Base-by-base conservation (phyloP, 2,329 filamentous ascomycete species). In the Aspergillus latus region DNA sequence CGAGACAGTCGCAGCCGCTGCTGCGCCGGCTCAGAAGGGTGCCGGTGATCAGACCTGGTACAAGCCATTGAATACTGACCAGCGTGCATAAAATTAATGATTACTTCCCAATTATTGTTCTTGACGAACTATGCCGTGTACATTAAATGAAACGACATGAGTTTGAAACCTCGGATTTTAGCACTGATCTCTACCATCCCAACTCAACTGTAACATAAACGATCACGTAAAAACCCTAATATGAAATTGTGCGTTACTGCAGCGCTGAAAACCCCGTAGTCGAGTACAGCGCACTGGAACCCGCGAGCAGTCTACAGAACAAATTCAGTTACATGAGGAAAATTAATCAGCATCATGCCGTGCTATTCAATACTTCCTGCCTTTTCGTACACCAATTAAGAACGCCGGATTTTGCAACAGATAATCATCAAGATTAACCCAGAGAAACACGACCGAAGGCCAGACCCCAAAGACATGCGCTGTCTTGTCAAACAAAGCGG, bases 311-410 rank as follows among this genome's bases (percentile, higher is more conserved):
- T 39, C 32, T 37, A 39, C 34, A 49, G 11, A 16, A 36, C 37
- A 2, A 21, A 21, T 28, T 49, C 37, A 43, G 37, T 36, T 34
- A 30, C 47, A 43, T 29, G 29, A 44, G 37, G 44, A 57, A 49
- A 11, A 21, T 10, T 16, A 28, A 39, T 57, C 49, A 53, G 49
- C 53, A 60, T 54, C 50, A 58, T 54, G 53, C 54, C 56, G 52
- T 42, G 37, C 52, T 58, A 64, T 64, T 60, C 55, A 56, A 59
- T 54, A 64, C 65, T 72, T 68, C 64, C 64, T 68, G 69, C 70
- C 69, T 70, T 71, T 71, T 71, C 68, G 68, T 74, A 74, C 71
- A 74, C 71, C 71, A 70, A 64, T 63, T 66, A 60, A 68, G 58
- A 72, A 72, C 70, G 70, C 70, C 70, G 60, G 64, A 70, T 66